These are phyloP conservation scores for Aspergillus nomiae DNA, from an alignment of 2,329 filamentous ascomycete genomes.

Conservation along the genomic window DNA sequence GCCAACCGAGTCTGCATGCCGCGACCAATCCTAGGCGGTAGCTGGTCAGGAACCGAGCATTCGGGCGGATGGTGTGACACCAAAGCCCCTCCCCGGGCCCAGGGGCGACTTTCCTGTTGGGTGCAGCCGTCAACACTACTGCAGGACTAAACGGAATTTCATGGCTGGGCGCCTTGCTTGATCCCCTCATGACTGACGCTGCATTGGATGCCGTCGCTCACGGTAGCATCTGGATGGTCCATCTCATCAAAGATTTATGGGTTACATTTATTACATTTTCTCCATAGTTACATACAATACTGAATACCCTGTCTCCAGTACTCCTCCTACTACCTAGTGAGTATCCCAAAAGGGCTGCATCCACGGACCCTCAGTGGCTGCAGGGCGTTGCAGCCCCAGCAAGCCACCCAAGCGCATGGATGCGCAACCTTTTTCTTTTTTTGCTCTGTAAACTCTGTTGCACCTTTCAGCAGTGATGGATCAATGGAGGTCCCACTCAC, in stretches of 20 bases:
- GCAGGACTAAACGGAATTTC: background rate
- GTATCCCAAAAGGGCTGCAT: background rate
- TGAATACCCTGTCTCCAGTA: background rate
- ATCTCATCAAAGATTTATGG: background rate
- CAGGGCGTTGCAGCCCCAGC: background rate
- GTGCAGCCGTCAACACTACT: background rate
- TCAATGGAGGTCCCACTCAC: background rate
- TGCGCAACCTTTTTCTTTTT: background rate
- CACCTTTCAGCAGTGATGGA: background rate
- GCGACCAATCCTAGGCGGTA: background rate
- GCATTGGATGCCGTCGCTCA: background rate
- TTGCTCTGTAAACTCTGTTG: background rate
- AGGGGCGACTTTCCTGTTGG: background rate
- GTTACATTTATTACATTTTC: background rate
- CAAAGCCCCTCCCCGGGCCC: background rate
- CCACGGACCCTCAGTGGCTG: constrained; percentile 5
- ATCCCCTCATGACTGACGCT: background rate
- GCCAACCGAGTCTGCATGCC: constrained; percentile 2
- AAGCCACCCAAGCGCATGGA: constrained; percentile 2
- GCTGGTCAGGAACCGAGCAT: background rate
- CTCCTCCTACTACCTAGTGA: background rate
- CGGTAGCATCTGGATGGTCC: background rate
- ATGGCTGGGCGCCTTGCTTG: constrained; percentile 1
- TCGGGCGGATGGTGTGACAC: constrained; percentile 7
- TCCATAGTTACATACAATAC: background rate